These are phyloP conservation scores for Aspergillus ibericus DNA, from an alignment of 2,329 filamentous ascomycete genomes.

Conservation along the genomic window DNA sequence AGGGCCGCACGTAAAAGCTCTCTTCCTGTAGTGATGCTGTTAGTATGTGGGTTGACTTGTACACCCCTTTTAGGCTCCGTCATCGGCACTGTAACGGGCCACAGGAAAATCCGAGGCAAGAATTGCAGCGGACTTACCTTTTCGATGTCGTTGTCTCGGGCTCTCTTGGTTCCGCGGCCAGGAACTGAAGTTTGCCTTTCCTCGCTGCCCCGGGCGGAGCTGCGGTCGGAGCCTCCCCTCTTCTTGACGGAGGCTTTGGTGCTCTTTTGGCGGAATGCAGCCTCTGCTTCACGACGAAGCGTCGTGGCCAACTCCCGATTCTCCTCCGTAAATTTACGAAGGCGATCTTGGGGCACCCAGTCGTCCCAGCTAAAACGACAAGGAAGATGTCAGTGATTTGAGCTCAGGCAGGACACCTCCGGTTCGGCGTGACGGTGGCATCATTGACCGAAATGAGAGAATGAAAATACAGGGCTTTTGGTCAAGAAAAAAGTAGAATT, in stretches of 20 bases:
- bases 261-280: constrained; percentile 33
- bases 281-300: constrained; percentile 45
- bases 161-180: constrained; percentile 46
- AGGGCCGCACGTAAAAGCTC: constrained; percentile 76
- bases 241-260: constrained; percentile 41
- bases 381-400: constrained; percentile 14
- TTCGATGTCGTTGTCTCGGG: constrained; percentile 49
- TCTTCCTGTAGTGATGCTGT: constrained; percentile 69
- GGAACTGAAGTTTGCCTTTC: constrained; percentile 47
- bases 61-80: neutral
- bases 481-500: neutral
- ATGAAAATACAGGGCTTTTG: neutral
- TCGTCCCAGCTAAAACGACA: constrained; percentile 76
- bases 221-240: constrained; percentile 42
- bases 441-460: constrained; percentile 1
- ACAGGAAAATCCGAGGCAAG: constrained; percentile 1
- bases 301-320: constrained; percentile 79
- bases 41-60: neutral
- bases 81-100: neutral
- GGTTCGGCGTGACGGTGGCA: neutral
- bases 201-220: constrained; percentile 47
- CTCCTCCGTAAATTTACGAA: constrained; percentile 91
- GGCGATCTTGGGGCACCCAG: constrained; percentile 91
- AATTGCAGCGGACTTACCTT: constrained; percentile 37
- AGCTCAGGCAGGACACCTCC: neutral